Evolutionary conservation across 129 eudicot species (phyloP).

Genomic region (Lactuca saligna): DNA sequence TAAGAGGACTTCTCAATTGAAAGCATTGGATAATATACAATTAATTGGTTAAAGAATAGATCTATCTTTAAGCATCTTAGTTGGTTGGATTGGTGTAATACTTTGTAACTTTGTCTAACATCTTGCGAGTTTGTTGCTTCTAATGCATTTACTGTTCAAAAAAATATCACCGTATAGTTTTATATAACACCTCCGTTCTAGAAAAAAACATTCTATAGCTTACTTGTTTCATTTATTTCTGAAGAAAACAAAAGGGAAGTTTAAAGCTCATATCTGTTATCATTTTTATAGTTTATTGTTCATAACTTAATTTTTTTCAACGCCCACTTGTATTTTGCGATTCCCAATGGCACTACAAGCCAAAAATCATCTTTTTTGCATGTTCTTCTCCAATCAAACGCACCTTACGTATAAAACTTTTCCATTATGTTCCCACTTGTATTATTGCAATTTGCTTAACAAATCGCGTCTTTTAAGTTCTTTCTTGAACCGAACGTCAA

Average conservation of each 20-base stretch:
- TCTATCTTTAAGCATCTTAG: no score
- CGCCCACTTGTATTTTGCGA: conserved; percentile 19
- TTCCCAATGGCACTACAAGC: conserved; percentile 9
- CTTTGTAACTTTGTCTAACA: no score
- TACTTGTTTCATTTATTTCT: neutral
- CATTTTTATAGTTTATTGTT: no score
- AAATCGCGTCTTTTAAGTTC: conserved; percentile 23
- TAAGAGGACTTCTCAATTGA: no score
- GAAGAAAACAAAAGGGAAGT: neutral
- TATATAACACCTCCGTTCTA: neutral
- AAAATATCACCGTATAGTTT: no score
- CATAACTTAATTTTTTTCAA: neutral
- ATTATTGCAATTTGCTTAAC: conserved; percentile 23
- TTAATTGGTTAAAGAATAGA: no score
- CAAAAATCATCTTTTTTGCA: conserved; percentile 38
- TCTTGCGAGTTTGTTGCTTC: no score
- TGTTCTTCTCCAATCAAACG: conserved; percentile 25
- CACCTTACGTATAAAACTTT: conserved; percentile 2
- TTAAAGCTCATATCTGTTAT: no score
- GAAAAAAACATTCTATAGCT: neutral
- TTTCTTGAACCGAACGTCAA: conserved; percentile 9
- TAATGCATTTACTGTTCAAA: no score
- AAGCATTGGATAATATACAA: no score
- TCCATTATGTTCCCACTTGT: conserved; percentile 18
- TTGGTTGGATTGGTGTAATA: no score